Base-by-base conservation (phyloP, 2,329 filamentous ascomycete species). In the Blastomyces gilchristii region DNA sequence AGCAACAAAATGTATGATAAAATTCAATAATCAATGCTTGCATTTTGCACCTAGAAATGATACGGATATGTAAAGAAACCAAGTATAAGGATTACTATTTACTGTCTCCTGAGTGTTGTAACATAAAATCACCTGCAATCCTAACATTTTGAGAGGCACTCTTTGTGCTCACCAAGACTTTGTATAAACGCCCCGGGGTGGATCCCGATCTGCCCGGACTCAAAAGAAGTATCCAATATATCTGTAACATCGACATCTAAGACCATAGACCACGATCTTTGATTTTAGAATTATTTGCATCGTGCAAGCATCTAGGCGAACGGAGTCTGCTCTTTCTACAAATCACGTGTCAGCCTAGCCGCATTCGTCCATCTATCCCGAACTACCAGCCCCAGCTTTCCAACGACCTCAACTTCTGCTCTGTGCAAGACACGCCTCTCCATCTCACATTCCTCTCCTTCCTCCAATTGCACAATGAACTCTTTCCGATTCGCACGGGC, bases 401-500 rank as follows among this genome's bases (percentile, higher is more conserved):
- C 65, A 66, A 61, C 63, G 41, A 62, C 64, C 41, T 39, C 39
- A 16, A 58, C 34, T 52, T 43, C 39, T 59, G 59, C 45, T 62
- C 60, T 43, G 62, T 28, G 28, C 58, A 64, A 62, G 34, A 59
- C 52, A 28, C 43, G 43, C 59, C 22, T 43, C 62, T 43, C 50
- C 61, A 50, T 52, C 53, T 68, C 53, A 34, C 70, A 69, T 66
- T 63, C 70, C 69, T 60, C 61, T 60, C 52, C 45, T 28, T 25
- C 54, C 60, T 39, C 58, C 64, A 64, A 71, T 74, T 74, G 70
- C 74, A 76, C 70, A 69, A 97, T 97, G 93, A 96, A 91, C 86
- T 89, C 91, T 79, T 82, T 97, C 81, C 91, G 92, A 80, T 83
- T 96, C 80, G 90, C 91, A 83, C 89, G 93, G 80, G 85, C 87